Base-by-base conservation (phyloP, 2,329 filamentous ascomycete genomes). In the Sclerotinia trifoliorum region DNA sequence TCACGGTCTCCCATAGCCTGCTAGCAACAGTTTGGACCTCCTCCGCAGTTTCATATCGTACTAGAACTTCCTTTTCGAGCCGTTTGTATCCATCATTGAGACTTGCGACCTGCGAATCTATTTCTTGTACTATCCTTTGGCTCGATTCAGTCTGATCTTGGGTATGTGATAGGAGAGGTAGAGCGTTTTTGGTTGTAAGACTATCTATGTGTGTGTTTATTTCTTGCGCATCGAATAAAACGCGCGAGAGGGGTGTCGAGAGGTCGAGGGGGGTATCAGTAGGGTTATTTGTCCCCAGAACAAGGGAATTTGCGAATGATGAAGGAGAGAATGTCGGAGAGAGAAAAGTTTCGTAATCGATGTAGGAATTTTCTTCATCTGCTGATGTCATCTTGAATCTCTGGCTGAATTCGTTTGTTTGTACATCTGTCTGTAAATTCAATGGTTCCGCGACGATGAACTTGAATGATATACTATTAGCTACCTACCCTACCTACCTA, bases 141-240 rank as follows among this genome's bases (percentile, higher is more conserved):
- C 91, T 93, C 2, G 93, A 88, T 44, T 87, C 84, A 19, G 88
- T 91, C 78, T 95, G 91, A 55, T 86, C 82, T 70, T 88, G 84
- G 3, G 94, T 96, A 79, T 97, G 86, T 42, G 88, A 82, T 26
- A 99, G 85, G 39, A 99, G 84, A 0, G 93, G 91, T 0, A 94
- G 81, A 3, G 95, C 93, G 39, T 90, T 91, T 71, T 91, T 89
- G 2, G 93, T 95, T 7, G 94, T 96, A 52, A 98, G 85, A 4
- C 87, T 86, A 78, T 99, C 93, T 71, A 99, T 97, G 78, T 96
- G 93, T 0, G 94, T 96, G 80, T 98, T 94, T 73, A 99, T 90
- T 80, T 98, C 95, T 78, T 98, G 95, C 3, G 95, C 90, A 80
- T 99, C 95, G 80, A 99, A 99, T 8, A 98, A 88, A 6, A 97